Percentiles rank a stretch among this genome's conserved stretches.
Conservation (phyloP, 2,329 filamentous ascomycete genomes). For the Myriosclerotinia duriaeana region DNA sequence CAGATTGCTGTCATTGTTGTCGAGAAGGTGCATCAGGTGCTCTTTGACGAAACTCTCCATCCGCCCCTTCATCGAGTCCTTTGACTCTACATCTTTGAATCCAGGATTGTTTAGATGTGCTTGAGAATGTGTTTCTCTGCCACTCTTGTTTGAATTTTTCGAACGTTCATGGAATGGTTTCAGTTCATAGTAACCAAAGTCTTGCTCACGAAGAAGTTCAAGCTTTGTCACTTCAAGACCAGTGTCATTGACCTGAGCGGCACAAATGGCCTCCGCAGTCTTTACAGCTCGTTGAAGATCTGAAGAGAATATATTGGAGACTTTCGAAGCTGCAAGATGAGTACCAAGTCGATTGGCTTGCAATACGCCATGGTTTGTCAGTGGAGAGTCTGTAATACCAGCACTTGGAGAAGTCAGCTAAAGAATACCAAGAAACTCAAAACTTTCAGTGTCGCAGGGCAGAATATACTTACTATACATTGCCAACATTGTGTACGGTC, state of each 20-base stretch:
- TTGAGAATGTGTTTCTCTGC: slow-evolving; percentile 44
- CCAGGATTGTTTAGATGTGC: slow-evolving; percentile 44
- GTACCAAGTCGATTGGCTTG: slow-evolving; percentile 72
- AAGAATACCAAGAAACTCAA: not conserved
- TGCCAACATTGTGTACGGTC: slow-evolving; percentile 83
- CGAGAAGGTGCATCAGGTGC: slow-evolving; percentile 58
- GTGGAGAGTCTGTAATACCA: slow-evolving; percentile 73
- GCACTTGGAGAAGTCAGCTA: slow-evolving; percentile 53
- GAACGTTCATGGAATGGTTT: slow-evolving; percentile 52
- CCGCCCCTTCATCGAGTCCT: slow-evolving; percentile 63
- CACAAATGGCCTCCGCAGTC: slow-evolving; percentile 66
- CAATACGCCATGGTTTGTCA: slow-evolving; percentile 79
- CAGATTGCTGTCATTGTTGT: slow-evolving; percentile 29
- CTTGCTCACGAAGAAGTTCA: slow-evolving; percentile 63
- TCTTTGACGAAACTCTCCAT: slow-evolving; percentile 65
- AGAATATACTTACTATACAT: slow-evolving; percentile 60
- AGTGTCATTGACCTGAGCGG: slow-evolving; percentile 56
- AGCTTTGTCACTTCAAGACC: slow-evolving; percentile 33
- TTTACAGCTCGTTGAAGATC: slow-evolving; percentile 70
- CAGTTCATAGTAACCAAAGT: slow-evolving; percentile 72
- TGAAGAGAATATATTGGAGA: slow-evolving; percentile 74
- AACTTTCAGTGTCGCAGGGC: not conserved
- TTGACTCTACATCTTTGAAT: slow-evolving; percentile 63
- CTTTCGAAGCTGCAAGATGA: slow-evolving; percentile 63
- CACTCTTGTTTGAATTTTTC: slow-evolving; percentile 38